Percentiles rank a stretch among this genome's conserved stretches.
Conservation (phyloP, 192 early-diverging fungal species). For the Coemansia sp. region DNA sequence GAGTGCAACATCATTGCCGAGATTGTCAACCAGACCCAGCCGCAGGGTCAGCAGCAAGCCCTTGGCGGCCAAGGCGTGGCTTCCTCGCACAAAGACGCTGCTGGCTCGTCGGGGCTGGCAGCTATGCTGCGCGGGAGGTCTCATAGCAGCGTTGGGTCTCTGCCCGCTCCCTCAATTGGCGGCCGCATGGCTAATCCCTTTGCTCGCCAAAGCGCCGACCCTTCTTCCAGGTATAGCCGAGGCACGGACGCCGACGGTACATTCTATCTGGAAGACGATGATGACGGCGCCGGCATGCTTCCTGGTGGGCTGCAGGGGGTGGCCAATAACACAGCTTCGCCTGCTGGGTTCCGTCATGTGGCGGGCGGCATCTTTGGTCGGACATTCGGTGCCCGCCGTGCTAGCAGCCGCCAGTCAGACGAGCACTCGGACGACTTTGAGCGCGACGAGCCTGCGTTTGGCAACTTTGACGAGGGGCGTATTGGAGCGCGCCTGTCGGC, state of each 20-base stretch:
- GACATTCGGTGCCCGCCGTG: neutral
- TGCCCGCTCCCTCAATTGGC: neutral
- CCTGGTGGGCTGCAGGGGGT: neutral
- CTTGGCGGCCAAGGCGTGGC: neutral
- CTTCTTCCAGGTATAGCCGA: neutral
- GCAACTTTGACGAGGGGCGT: slow-evolving; percentile 18
- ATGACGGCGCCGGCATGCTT: neutral
- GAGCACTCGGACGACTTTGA: slow-evolving; percentile 30
- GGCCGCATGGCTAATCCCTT: slow-evolving; percentile 2
- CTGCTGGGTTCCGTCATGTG: neutral
- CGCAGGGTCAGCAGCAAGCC: slow-evolving; percentile 31
- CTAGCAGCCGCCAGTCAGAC: slow-evolving; percentile 24
- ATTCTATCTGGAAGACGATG: slow-evolving; percentile 1
- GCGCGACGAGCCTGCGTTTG: slow-evolving; percentile 19
- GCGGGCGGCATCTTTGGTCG: slow-evolving; percentile 1
- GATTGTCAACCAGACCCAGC: slow-evolving; percentile 21
- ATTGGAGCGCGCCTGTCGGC: slow-evolving; percentile 1
- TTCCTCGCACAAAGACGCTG: slow-evolving; percentile 1
- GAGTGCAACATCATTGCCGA: slow-evolving; percentile 34
- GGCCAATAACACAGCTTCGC: neutral
- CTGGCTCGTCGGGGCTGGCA: slow-evolving; percentile 40
- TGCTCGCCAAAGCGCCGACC: neutral
- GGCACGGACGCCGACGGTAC: neutral
- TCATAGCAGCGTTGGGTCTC: neutral
- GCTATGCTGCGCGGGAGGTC: slow-evolving; percentile 37